phyloP scores from a whole-genome alignment of 129 eudicot genomes.

The Artemisia argyi region DNA sequence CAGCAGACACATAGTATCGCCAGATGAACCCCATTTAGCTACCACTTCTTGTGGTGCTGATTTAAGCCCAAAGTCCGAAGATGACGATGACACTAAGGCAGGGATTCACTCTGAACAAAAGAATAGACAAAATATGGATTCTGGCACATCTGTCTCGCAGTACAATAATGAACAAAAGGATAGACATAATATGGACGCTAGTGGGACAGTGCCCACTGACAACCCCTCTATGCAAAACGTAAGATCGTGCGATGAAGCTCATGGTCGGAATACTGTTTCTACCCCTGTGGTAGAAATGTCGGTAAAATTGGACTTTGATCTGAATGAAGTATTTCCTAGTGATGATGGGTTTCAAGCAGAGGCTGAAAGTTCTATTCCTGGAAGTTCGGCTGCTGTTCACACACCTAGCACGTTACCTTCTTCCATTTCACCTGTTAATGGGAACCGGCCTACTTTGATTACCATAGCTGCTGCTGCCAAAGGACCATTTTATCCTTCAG shows the following conservation, averaged over 20 bases:
- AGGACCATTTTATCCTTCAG: slow-evolving; percentile 77
- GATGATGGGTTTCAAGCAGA: slow-evolving; percentile 75
- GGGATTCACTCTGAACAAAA: slow-evolving; percentile 16
- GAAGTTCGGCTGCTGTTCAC: slow-evolving; percentile 26
- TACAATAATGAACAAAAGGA: slow-evolving; percentile 20
- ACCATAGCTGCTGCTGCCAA: slow-evolving; percentile 93
- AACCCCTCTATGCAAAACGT: slow-evolving; percentile 5
- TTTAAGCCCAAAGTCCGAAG: slow-evolving; percentile 20
- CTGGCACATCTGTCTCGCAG: slow-evolving; percentile 23
- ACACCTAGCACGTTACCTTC: slow-evolving; percentile 31
- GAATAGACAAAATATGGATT: slow-evolving; percentile 24
- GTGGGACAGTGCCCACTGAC: slow-evolving; percentile 6
- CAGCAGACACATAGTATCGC: not conserved
- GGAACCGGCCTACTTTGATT: slow-evolving; percentile 49
- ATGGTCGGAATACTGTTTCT: slow-evolving; percentile 1
- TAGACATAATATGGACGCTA: not conserved
- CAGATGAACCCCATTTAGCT: not conserved
- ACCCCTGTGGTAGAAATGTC: slow-evolving; percentile 35
- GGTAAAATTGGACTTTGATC: slow-evolving; percentile 63
- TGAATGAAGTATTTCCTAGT: slow-evolving; percentile 66
- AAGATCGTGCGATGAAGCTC: not conserved
- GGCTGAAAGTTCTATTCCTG: slow-evolving; percentile 21
- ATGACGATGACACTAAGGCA: slow-evolving; percentile 8
- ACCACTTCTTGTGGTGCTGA: slow-evolving; percentile 17
- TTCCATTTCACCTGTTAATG: slow-evolving; percentile 23